Percentiles rank a stretch among this genome's conserved stretches.
Evolutionary conservation across 768 basidiomycete genomes (phyloP).

Genomic region (Boletus vermiculosoides): DNA sequence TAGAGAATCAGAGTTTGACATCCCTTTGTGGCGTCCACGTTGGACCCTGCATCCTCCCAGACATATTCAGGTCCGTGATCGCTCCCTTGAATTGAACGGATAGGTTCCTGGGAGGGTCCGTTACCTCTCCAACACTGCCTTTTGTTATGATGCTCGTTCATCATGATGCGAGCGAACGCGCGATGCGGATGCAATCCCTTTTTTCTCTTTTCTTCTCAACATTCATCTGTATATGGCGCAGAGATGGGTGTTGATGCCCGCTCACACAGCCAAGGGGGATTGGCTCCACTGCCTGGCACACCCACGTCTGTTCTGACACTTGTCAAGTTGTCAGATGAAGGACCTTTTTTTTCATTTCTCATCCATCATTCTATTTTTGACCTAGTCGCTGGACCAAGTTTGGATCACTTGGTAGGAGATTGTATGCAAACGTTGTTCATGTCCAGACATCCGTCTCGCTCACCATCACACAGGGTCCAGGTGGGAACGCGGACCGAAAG

Average conservation of each 20-base stretch:
- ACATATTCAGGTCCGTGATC: not conserved
- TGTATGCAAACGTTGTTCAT: too few relatives aligned
- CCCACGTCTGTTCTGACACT: not conserved
- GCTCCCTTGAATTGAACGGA: not conserved
- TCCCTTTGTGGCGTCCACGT: slow-evolving; percentile 8
- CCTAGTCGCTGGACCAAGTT: not conserved
- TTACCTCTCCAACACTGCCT: not conserved
- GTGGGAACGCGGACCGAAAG: not conserved
- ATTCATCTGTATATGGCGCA: too few relatives aligned
- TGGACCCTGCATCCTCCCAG: not conserved
- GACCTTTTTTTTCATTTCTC: not conserved
- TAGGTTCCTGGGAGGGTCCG: not conserved
- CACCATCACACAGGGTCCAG: not conserved
- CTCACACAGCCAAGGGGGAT: slow-evolving; percentile 8
- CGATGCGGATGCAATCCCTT: not conserved
- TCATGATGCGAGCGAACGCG: not conserved
- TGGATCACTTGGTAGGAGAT: not conserved
- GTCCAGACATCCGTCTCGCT: too few relatives aligned
- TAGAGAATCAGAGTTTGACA: not conserved
- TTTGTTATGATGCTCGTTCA: not conserved
- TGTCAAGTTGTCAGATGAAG: not conserved
- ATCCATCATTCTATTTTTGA: not conserved
- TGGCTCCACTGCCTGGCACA: not conserved
- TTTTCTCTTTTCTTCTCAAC: not conserved
- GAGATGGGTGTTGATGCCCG: not conserved